A percentile compares a stretch with the other conserved stretches of the same genome.
phyloP scores from a whole-genome alignment of 2,329 filamentous ascomycete species.

The Lasiodiplodia sp. region DNA sequence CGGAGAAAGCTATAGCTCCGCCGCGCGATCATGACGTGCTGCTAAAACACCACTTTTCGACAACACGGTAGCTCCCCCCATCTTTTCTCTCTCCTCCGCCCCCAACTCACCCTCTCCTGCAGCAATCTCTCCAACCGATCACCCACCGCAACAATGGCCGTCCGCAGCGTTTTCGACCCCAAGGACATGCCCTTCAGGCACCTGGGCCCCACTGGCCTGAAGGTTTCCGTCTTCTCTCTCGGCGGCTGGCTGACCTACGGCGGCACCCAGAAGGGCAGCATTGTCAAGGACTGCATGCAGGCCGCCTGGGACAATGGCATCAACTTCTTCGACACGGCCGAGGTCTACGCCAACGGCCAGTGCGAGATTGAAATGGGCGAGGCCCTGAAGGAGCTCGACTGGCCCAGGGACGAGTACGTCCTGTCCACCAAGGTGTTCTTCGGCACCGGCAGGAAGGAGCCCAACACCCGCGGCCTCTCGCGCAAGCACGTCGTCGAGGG shows the following conservation, averaged over 20 bases:
- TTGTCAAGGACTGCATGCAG: slow-evolving; percentile 60
- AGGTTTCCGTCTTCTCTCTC: slow-evolving; percentile 60
- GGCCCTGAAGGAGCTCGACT: slow-evolving; percentile 56
- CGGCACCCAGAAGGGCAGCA: slow-evolving; percentile 57
- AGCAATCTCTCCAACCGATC: not conserved
- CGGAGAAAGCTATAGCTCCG: slow-evolving; percentile 23
- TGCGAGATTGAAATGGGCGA: slow-evolving; percentile 67
- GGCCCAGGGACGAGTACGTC: slow-evolving; percentile 57
- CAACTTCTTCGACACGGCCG: slow-evolving; percentile 61
- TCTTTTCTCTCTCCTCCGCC: not conserved
- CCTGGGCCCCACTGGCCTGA: slow-evolving; percentile 56
- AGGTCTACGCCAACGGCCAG: slow-evolving; percentile 64
- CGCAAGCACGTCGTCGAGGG: slow-evolving; percentile 61
- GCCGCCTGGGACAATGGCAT: slow-evolving; percentile 58
- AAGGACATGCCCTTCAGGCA: slow-evolving; percentile 58
- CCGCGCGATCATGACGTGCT: slow-evolving; percentile 9
- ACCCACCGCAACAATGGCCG: slow-evolving; percentile 33
- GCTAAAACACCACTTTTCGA: slow-evolving; percentile 10
- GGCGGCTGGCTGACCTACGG: slow-evolving; percentile 58
- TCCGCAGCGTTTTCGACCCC: slow-evolving; percentile 58
- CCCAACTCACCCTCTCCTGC: slow-evolving; percentile 7
- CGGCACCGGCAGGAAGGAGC: slow-evolving; percentile 65
- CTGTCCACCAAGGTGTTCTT: slow-evolving; percentile 56
- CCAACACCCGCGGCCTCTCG: slow-evolving; percentile 57
- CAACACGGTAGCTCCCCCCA: not conserved